Percentiles rank a stretch among this genome's conserved stretches.
phyloP scores from a whole-genome alignment of 306 rosid species.

The Albizia julibrissin region DNA sequence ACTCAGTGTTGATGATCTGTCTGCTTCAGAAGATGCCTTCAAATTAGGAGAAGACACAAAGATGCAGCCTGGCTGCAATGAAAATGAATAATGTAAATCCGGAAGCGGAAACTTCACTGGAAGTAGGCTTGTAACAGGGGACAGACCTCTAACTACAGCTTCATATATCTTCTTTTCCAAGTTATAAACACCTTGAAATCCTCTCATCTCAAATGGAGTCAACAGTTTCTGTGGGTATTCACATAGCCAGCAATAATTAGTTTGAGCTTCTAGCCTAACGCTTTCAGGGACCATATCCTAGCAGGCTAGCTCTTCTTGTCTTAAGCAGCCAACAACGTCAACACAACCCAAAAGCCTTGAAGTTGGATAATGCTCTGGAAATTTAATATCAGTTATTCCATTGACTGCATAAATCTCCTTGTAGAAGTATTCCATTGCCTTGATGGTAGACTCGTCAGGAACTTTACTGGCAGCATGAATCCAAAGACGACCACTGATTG shows the following conservation, averaged over 20 bases:
- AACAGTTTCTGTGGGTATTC: conserved; percentile 86
- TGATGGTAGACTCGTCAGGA: conserved; percentile 83
- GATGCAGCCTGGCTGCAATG: conserved; percentile 75
- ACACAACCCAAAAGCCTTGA: conserved; percentile 88
- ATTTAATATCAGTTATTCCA: conserved; percentile 70
- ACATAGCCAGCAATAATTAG: conserved; percentile 90
- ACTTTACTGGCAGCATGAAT: conserved; percentile 97
- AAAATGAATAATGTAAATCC: conserved; percentile 63
- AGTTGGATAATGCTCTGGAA: conserved; percentile 87
- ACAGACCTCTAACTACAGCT: conserved; percentile 80
- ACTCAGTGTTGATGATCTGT: conserved; percentile 58
- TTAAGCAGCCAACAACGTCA: conserved; percentile 87
- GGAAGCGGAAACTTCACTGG: conserved; percentile 81
- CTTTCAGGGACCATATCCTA: conserved; percentile 93
- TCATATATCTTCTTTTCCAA: conserved; percentile 89
- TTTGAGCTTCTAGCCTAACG: conserved; percentile 88
- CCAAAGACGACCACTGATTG: conserved; percentile 91
- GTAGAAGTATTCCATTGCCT: conserved; percentile 90
- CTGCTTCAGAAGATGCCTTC: conserved; percentile 51
- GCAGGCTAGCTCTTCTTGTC: conserved; percentile 63
- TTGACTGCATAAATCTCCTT: conserved; percentile 76
- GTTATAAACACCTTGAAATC: conserved; percentile 91
- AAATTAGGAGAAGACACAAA: conserved; percentile 35
- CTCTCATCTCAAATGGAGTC: conserved; percentile 98
- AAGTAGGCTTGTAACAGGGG: conserved; percentile 57